Evolutionary conservation across 306 rosid species (phyloP).

Genomic region (Inga laurina): DNA sequence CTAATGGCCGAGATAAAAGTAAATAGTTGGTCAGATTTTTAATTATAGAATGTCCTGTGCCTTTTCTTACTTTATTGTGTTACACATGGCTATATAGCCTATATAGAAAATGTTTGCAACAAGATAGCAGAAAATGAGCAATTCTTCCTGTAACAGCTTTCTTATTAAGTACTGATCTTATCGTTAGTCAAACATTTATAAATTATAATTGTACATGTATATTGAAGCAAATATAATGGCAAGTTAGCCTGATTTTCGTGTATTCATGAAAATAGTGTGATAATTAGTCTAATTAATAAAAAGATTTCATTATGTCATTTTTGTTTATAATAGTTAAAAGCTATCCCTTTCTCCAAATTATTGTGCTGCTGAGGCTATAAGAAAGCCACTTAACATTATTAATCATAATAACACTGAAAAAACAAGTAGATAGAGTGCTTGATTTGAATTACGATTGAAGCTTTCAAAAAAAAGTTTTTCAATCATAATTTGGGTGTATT

Average conservation of each 20-base stretch:
- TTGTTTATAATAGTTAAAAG: not conserved
- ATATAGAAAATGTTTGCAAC: not conserved
- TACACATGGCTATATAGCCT: not conserved
- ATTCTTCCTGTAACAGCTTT: not conserved
- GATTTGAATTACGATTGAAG: too few relatives aligned
- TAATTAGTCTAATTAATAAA: not conserved
- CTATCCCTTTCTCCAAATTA: not conserved
- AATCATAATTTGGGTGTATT: accelerated
- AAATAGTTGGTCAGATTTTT: not conserved
- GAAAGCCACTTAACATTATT: not conserved
- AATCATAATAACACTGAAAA: too few relatives aligned
- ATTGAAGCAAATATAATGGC: too few relatives aligned
- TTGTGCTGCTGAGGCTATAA: not conserved
- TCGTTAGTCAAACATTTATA: not conserved
- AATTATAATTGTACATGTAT: too few relatives aligned
- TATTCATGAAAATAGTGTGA: not conserved
- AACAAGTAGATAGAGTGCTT: too few relatives aligned
- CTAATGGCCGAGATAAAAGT: not conserved
- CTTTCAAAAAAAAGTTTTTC: too few relatives aligned
- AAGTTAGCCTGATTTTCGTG: too few relatives aligned
- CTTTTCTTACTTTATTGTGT: not conserved
- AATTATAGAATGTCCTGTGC: not conserved
- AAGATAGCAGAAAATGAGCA: not conserved
- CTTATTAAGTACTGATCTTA: not conserved
- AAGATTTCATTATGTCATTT: not conserved